These are phyloP conservation scores for Aspergillus pseudoviridinutans DNA, from an alignment of 2,329 filamentous ascomycete genomes.

Conservation along the genomic window DNA sequence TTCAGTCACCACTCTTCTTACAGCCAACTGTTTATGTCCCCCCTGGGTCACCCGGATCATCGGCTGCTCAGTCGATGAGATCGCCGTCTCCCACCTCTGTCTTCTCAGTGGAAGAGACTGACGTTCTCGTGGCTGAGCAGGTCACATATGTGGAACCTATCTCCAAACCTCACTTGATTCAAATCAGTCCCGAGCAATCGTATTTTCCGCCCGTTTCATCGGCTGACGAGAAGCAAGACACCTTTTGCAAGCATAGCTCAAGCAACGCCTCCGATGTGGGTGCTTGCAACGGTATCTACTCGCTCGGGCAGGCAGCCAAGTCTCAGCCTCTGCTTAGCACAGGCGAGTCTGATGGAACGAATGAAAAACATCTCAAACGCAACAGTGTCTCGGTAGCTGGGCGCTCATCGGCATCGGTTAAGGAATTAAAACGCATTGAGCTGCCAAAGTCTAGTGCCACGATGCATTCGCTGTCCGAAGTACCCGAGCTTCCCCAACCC, in stretches of 20 bases:
- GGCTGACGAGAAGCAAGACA: constrained; percentile 7
- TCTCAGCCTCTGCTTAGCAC: constrained; percentile 15
- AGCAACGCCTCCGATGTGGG: neutral
- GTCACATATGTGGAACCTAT: constrained; percentile 29
- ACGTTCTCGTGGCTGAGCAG: constrained; percentile 31
- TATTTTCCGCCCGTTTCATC: neutral
- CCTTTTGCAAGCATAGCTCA: neutral
- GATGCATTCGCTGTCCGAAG: constrained; percentile 22
- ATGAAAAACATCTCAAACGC: constrained; percentile 8
- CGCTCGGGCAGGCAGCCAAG: constrained; percentile 10
- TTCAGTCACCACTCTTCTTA: constrained; percentile 27
- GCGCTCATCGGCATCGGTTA: neutral
- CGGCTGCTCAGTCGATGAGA: constrained; percentile 16
- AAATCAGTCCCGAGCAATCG: constrained; percentile 25
- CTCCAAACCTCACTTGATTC: constrained; percentile 29
- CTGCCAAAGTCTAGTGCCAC: constrained; percentile 12
- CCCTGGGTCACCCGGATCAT: constrained; percentile 17
- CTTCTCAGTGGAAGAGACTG: constrained; percentile 29
- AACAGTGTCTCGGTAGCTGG: constrained; percentile 6
- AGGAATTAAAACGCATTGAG: neutral
- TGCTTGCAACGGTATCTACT: constrained; percentile 7
- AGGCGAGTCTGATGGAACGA: neutral
- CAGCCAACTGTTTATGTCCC: constrained; percentile 29
- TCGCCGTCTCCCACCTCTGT: constrained; percentile 26
- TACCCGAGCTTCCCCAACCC: constrained; percentile 15